These are phyloP conservation scores for Gynostemma pentaphyllum DNA, from an alignment of 306 rosid species.

Conservation along the genomic window DNA sequence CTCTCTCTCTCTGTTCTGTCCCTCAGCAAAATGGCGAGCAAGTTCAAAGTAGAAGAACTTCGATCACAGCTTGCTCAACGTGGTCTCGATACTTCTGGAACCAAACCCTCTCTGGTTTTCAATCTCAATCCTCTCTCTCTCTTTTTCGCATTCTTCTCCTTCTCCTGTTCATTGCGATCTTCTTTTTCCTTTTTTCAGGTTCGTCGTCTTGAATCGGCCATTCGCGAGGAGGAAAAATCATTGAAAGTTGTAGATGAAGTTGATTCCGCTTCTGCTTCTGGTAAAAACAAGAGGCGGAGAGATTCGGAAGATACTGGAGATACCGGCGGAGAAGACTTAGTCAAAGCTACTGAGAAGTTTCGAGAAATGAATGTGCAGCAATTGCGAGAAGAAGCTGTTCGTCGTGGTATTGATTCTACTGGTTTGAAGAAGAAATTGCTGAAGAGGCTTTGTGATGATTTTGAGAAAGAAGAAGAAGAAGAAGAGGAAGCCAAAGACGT, in stretches of 20 bases:
- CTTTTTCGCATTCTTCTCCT: neutral
- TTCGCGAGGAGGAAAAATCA: conserved; percentile 29
- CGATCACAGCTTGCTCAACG: conserved; percentile 55
- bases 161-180: neutral
- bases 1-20: neutral
- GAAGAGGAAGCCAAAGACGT: conserved; percentile 6
- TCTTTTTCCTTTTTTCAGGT: conserved; percentile 28
- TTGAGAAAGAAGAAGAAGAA: conserved; percentile 10
- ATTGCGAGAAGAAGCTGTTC: conserved; percentile 32
- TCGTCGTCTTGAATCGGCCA: conserved; percentile 45
- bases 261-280: conserved; percentile 16
- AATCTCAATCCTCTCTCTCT: neutral
- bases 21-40: conserved; percentile 40
- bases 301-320: conserved; percentile 19
- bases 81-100: conserved; percentile 59
- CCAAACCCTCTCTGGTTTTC: conserved; percentile 54
- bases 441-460: conserved; percentile 27
- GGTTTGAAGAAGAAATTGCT: conserved; percentile 36
- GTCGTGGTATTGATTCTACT: conserved; percentile 20
- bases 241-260: neutral
- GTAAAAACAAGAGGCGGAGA: conserved; percentile 32
- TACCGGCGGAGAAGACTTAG: conserved; percentile 21
- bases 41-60: conserved; percentile 65
- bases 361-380: conserved; percentile 25
- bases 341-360: conserved; percentile 25